Base-by-base conservation (phyloP, 2,329 filamentous ascomycete genomes). In the Arthrobotrys megalospora region DNA sequence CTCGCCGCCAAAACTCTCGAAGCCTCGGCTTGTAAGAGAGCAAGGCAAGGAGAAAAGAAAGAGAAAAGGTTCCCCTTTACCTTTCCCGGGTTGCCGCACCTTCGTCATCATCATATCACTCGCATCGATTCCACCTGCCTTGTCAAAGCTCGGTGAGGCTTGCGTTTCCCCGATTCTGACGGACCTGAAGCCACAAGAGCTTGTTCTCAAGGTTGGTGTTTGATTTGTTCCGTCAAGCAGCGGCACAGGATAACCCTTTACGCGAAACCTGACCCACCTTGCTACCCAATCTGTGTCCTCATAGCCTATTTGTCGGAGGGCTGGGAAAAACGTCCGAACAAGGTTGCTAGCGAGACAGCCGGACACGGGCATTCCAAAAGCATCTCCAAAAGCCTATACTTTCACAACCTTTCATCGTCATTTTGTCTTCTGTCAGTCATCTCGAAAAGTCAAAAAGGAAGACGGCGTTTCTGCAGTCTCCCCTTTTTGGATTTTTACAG, bases 211-310 rank as follows among this genome's bases (percentile, higher is more conserved):
- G 65, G 60, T 77, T 67, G 50, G 66, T 77, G 66, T 66, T 66
- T 62, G 66, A 66, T 70, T 77, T 36, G 38, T 68, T 66, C 73
- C 73, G 65, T 77, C 72, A 71, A 62, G 60, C 60, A 66, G 28
- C 66, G 60, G 66, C 43, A 48, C 58, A 60, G 50, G 21, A 50
- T 50, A 63, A 58, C 48, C 50, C 36, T 73, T 66, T 73, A 73
- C 69, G 69, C 69, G 69, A 66, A 55, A 66, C 45, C 52, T 34
- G 60, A 58, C 43, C 69, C 69, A 72, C 60, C 48, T 43, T 47
- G 19, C 24, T 50, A 19, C 68, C 32, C 48, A 53, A 72, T 55
- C 52, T 66, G 60, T 66, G 60, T 43, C 58, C 62, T 66, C 60
- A 60, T 11, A 50, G 50, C 52, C 69, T 38, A 64, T 73, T 73